Evolutionary conservation across 495 filamentous ascomycete species (phyloP).

Genomic region (Xylona heveae): DNA sequence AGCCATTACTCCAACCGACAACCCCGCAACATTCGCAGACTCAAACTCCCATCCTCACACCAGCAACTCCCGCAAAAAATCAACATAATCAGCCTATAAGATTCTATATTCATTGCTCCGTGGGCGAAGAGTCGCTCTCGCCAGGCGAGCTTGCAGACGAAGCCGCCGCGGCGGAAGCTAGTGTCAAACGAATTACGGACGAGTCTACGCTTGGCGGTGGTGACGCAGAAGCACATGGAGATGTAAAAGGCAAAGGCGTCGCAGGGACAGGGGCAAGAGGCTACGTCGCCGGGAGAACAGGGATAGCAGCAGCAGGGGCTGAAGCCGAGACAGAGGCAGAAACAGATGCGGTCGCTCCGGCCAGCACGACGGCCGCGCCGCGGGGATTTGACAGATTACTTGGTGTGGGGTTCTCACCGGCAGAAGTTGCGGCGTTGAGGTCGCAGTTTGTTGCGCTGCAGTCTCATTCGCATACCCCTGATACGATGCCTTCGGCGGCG

Average conservation of each 20-base stretch:
- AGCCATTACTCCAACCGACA: too few species aligned
- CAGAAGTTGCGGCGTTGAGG: conserved; percentile 63
- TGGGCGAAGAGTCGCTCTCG: conserved; percentile 53
- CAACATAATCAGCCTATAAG: conserved; percentile 23
- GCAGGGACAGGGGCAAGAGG: conserved; percentile 2
- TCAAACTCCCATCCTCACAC: conserved; percentile 23
- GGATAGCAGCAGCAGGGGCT: conserved; percentile 3
- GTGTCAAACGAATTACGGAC: conserved; percentile 4
- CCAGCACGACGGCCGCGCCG: conserved; percentile 36
- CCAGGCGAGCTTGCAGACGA: conserved; percentile 47
- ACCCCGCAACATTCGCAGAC: too few species aligned
- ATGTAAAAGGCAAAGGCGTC: conserved; percentile 7
- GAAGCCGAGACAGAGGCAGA: conserved; percentile 2
- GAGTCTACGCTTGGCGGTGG: conserved; percentile 1
- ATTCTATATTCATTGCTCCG: conserved; percentile 88
- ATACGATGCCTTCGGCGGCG: conserved; percentile 53
- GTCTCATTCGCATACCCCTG: conserved; percentile 53
- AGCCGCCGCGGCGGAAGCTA: conserved; percentile 20
- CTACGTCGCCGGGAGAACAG: neutral
- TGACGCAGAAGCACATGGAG: conserved; percentile 3
- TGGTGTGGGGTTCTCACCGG: conserved; percentile 50
- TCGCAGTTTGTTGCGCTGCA: conserved; percentile 71
- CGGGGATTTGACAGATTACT: conserved; percentile 81
- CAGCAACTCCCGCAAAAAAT: conserved; percentile 8
- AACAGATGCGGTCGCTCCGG: conserved; percentile 5